phyloP scores from a whole-genome alignment of 805 yeast genomes.

The Ogataea saltuana region DNA sequence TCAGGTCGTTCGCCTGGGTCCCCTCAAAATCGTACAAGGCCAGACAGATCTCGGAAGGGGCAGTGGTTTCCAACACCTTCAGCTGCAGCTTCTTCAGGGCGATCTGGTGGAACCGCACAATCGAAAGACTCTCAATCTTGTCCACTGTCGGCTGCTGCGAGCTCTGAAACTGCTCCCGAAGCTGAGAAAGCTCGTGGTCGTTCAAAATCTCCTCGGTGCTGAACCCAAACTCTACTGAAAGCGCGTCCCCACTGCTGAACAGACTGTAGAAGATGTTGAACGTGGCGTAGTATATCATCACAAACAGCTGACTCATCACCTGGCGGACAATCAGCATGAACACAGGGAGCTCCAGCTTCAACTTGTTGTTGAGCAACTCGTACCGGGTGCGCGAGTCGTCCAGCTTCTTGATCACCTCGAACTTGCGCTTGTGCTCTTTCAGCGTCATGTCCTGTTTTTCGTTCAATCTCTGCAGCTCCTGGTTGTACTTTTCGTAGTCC shows the following conservation, averaged over 20 bases:
- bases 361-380: conserved; percentile 37
- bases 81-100: conserved; percentile 20
- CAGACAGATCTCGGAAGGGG: conserved; percentile 30
- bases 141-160: conserved; percentile 10
- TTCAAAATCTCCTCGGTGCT: conserved; percentile 9
- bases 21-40: conserved; percentile 45
- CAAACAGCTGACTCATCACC: conserved; percentile 37
- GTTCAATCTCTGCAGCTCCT: conserved; percentile 21
- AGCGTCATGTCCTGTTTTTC: conserved; percentile 35
- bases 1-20: conserved; percentile 42
- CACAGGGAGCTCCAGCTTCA: conserved; percentile 49
- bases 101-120: conserved; percentile 21
- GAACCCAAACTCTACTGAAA: conserved; percentile 13
- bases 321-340: conserved; percentile 38
- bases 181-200: conserved; percentile 8
- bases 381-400: conserved; percentile 38
- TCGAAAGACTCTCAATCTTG: conserved; percentile 12
- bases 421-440: conserved; percentile 39
- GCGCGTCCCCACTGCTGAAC: conserved; percentile 12
- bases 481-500: conserved; percentile 24
- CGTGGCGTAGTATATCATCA: conserved; percentile 39
- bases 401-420: conserved; percentile 34
- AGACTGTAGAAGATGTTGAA: conserved; percentile 35
- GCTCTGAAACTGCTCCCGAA: conserved; percentile 11
- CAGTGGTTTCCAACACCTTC: conserved; percentile 18